A percentile compares a stretch with the other conserved stretches of the same genome.
These are phyloP conservation scores for Ustilago esculenta DNA, from an alignment of 1,284 basidiomycete species.

Conservation along the genomic window DNA sequence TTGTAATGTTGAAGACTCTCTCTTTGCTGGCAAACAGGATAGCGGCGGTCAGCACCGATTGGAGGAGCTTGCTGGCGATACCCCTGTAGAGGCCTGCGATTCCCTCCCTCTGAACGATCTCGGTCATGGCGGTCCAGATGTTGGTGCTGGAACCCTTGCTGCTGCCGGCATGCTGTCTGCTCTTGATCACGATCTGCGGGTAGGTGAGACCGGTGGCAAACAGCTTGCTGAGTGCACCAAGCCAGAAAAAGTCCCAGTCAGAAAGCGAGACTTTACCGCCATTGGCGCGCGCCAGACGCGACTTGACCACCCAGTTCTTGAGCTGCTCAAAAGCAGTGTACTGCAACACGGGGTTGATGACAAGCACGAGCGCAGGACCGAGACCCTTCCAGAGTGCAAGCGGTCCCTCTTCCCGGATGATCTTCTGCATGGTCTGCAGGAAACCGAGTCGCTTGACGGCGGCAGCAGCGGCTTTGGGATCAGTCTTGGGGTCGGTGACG, in stretches of 20 bases:
- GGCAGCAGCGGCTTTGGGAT: slow-evolving; percentile 20
- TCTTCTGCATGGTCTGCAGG: slow-evolving; percentile 76
- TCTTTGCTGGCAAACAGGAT: slow-evolving; percentile 66
- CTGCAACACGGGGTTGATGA: slow-evolving; percentile 90
- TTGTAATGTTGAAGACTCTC: slow-evolving; percentile 59
- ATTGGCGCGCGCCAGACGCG: slow-evolving; percentile 41
- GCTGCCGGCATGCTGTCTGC: slow-evolving; percentile 61
- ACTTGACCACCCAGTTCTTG: slow-evolving; percentile 62
- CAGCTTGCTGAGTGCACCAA: slow-evolving; percentile 64
- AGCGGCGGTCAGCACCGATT: slow-evolving; percentile 64
- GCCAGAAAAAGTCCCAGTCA: slow-evolving; percentile 66
- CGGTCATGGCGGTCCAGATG: slow-evolving; percentile 65
- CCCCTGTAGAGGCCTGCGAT: slow-evolving; percentile 65
- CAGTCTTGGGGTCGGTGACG: slow-evolving; percentile 20
- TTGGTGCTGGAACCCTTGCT: slow-evolving; percentile 55
- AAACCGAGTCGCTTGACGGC: slow-evolving; percentile 57
- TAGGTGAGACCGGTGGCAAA: slow-evolving; percentile 65
- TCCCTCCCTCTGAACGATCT: slow-evolving; percentile 62
- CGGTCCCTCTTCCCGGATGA: slow-evolving; percentile 81
- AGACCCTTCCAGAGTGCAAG: slow-evolving; percentile 93
- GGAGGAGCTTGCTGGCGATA: slow-evolving; percentile 63
- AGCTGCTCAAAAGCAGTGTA: slow-evolving; percentile 67
- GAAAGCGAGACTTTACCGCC: slow-evolving; percentile 43
- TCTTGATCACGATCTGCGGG: slow-evolving; percentile 67
- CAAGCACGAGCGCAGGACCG: slow-evolving; percentile 89